phyloP scores from a whole-genome alignment of 441 rosid species.

The Iberis amara region DNA sequence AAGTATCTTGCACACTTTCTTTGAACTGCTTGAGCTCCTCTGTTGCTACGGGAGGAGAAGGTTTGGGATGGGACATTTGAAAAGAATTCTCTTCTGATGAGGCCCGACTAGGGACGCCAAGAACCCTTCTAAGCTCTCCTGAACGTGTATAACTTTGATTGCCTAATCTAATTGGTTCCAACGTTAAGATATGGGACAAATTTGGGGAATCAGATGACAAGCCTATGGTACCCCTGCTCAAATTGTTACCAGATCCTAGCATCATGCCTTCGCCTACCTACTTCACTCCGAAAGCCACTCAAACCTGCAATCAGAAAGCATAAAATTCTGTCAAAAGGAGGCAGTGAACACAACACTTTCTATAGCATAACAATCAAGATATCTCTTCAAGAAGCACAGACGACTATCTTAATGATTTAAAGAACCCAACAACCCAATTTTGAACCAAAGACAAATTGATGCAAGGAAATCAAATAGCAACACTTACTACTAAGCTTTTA shows the following conservation, averaged over 20 bases:
- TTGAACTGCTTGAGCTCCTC: constrained; percentile 62
- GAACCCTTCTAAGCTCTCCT: constrained; percentile 56
- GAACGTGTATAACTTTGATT: constrained; percentile 47
- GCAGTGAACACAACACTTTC: too few species aligned
- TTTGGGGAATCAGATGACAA: constrained; percentile 48
- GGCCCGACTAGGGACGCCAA: constrained; percentile 46
- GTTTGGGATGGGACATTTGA: constrained; percentile 41
- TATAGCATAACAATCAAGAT: neutral
- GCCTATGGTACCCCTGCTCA: constrained; percentile 40
- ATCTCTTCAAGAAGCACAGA: neutral
- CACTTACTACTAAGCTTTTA: neutral
- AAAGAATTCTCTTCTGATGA: constrained; percentile 47
- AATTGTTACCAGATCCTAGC: constrained; percentile 53
- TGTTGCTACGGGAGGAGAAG: constrained; percentile 45
- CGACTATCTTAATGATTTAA: neutral
- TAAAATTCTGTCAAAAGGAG: too few species aligned
- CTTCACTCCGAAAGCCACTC: constrained; percentile 16
- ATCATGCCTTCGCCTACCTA: constrained; percentile 30
- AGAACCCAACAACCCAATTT: neutral
- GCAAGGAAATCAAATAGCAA: neutral
- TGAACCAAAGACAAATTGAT: neutral
- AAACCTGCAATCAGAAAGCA: constrained; percentile 38
- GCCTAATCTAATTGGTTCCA: constrained; percentile 57
- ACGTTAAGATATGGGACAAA: constrained; percentile 42
- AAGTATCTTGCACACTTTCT: constrained; percentile 61